Percentiles rank a stretch among this genome's conserved stretches.
Conservation (phyloP, 805 yeast genomes). For the Suhomyces prunicola region DNA sequence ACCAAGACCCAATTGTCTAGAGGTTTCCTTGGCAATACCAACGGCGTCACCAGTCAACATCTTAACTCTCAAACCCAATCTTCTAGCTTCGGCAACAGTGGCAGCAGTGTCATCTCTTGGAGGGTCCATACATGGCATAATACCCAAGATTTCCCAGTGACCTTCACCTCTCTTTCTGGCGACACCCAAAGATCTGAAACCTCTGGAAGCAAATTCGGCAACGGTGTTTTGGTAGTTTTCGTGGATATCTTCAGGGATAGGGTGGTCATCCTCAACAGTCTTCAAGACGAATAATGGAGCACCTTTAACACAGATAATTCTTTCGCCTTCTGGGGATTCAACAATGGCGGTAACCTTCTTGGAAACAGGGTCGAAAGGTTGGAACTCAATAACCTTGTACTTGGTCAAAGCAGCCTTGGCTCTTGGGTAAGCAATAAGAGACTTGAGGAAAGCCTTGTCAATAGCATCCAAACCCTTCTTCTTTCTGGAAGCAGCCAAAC, state of each 20-base stretch:
- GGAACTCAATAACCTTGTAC: conserved; percentile 93
- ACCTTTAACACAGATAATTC: conserved; percentile 95
- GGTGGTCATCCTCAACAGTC: conserved; percentile 96
- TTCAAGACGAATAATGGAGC: conserved; percentile 95
- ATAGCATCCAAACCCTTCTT: conserved; percentile 97
- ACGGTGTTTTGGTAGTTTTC: conserved; percentile 96
- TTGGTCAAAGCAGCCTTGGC: conserved; percentile 90
- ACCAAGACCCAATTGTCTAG: conserved; percentile 96
- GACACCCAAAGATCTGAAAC: conserved; percentile 98
- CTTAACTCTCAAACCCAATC: conserved; percentile 90
- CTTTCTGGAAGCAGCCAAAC: conserved; percentile 97
- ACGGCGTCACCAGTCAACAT: conserved; percentile 99
- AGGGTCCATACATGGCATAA: conserved; percentile 98
- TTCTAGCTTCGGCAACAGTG: conserved; percentile 88
- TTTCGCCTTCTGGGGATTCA: conserved; percentile 94
- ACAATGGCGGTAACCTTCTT: conserved; percentile 94
- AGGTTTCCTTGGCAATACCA: conserved; percentile 97
- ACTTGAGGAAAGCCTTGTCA: conserved; percentile 93
- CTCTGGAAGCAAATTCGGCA: conserved; percentile 96
- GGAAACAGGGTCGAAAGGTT: conserved; percentile 96
- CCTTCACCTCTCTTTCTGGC: conserved; percentile 98
- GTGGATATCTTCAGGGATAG: conserved; percentile 89
- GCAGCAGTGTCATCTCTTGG: conserved; percentile 98
- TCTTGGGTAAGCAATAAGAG: conserved; percentile 83
- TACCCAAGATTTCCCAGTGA: conserved; percentile 96